Conservation (phyloP, 768 basidiomycete genomes). For the Sistotremastrum niveocremeum region DNA sequence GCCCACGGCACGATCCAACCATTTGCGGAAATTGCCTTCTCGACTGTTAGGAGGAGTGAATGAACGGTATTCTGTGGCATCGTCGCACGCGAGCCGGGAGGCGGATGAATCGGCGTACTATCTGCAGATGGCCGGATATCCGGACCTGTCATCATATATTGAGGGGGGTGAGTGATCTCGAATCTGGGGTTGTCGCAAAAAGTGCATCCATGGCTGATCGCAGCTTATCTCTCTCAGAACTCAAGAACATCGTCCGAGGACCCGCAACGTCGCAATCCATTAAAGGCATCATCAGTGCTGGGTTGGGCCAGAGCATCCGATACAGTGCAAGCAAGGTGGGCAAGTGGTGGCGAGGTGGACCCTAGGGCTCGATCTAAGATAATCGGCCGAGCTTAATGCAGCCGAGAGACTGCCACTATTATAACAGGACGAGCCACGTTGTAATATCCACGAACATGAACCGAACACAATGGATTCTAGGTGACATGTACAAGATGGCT, state of each 20-base stretch:
- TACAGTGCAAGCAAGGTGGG: constrained; percentile 66
- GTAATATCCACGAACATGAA: too few species aligned
- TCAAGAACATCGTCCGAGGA: constrained; percentile 61
- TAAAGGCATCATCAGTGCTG: constrained; percentile 79
- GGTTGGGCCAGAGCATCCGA: constrained; percentile 59
- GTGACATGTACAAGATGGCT: too few species aligned
- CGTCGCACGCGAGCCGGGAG: constrained; percentile 28
- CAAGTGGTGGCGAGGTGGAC: constrained; percentile 60
- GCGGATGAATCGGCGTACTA: constrained; percentile 67
- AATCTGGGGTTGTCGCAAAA: not conserved
- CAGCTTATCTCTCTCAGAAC: constrained; percentile 32
- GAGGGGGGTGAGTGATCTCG: constrained; percentile 4
- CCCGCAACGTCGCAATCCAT: constrained; percentile 76
- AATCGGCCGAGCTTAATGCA: too few species aligned
- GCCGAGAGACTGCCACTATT: too few species aligned
- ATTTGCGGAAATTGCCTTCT: constrained; percentile 67
- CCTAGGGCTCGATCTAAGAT: too few species aligned
- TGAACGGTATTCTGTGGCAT: constrained; percentile 28
- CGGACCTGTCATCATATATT: constrained; percentile 37
- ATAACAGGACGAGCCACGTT: too few species aligned
- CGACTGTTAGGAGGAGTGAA: constrained; percentile 47
- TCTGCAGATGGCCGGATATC: constrained; percentile 56
- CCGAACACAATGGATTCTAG: too few species aligned
- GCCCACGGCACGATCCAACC: constrained; percentile 52
- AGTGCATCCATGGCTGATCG: too few species aligned